phyloP scores from a whole-genome alignment of 331 rosid species.

The Ulmus americana region DNA sequence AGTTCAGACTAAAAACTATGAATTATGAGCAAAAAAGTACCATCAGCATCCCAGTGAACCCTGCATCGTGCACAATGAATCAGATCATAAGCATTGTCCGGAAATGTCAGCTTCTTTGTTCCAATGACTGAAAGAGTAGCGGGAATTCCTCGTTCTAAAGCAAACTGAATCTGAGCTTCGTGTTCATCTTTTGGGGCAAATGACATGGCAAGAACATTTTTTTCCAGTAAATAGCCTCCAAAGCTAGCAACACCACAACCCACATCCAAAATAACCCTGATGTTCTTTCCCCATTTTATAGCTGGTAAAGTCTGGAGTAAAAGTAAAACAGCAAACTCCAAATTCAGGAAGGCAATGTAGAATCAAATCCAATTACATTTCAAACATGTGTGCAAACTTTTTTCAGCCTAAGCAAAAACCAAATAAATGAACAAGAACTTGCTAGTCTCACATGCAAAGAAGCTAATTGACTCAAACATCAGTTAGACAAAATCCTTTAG shows the following conservation, averaged over 20 bases:
- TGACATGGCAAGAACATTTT: constrained; percentile 79
- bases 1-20: constrained; percentile 5
- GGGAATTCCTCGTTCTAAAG: constrained; percentile 93
- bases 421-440: not conserved
- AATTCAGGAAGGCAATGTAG: not conserved
- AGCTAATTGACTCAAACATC: not conserved
- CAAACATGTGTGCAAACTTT: not conserved
- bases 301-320: constrained; percentile 41
- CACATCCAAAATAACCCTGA: constrained; percentile 77
- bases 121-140: constrained; percentile 92
- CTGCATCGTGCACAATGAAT: constrained; percentile 96
- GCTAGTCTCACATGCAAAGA: not conserved
- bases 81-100: constrained; percentile 69
- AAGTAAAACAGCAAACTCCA: constrained; percentile 9
- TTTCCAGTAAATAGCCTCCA: constrained; percentile 79
- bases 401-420: not conserved
- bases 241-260: constrained; percentile 99
- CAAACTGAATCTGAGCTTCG: constrained; percentile 98
- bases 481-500: not conserved
- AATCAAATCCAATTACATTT: not conserved
- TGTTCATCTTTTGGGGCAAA: constrained; percentile 98
- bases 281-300: constrained; percentile 69
- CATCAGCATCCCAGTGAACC: constrained; percentile 97
- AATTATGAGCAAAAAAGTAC: constrained; percentile 31
- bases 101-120: constrained; percentile 72